Percentiles rank a stretch among this genome's conserved stretches.
Conservation (phyloP, 345 rosid genomes). For the Rhodomyrtus tomentosa region DNA sequence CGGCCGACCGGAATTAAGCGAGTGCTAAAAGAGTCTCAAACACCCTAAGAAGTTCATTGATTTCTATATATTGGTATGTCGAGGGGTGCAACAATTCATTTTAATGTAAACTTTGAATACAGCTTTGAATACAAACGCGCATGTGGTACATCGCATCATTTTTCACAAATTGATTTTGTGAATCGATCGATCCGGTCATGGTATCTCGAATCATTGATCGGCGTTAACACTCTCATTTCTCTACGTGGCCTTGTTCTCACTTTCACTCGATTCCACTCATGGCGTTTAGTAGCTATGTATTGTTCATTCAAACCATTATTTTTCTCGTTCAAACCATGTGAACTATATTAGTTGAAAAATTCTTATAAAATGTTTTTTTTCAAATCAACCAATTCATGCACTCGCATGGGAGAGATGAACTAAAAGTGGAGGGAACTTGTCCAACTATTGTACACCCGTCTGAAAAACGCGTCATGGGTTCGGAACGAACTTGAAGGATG, state of each 20-base stretch:
- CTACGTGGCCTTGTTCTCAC: no score
- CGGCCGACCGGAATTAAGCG: not conserved
- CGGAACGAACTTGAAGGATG: not conserved
- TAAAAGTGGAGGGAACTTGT: not conserved
- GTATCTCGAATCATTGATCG: not conserved
- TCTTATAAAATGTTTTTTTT: not conserved
- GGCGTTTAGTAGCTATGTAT: no score
- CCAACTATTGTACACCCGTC: not conserved
- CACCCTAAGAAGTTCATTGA: accelerated
- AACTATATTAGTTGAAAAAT: not conserved
- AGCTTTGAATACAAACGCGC: not conserved
- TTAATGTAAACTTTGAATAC: not conserved
- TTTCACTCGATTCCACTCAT: no score
- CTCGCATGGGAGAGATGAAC: not conserved
- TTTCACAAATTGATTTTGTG: not conserved
- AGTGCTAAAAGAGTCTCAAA: not conserved
- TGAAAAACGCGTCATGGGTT: not conserved
- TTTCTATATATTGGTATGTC: not conserved
- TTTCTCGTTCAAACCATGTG: not conserved
- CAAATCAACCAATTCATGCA: not conserved
- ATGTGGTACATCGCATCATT: not conserved
- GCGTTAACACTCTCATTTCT: no score
- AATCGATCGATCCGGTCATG: not conserved
- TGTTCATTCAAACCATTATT: not conserved
- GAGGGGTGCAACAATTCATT: not conserved